phyloP scores from a whole-genome alignment of 2,329 filamentous ascomycete species.

The Fusarium sulawesiense region DNA sequence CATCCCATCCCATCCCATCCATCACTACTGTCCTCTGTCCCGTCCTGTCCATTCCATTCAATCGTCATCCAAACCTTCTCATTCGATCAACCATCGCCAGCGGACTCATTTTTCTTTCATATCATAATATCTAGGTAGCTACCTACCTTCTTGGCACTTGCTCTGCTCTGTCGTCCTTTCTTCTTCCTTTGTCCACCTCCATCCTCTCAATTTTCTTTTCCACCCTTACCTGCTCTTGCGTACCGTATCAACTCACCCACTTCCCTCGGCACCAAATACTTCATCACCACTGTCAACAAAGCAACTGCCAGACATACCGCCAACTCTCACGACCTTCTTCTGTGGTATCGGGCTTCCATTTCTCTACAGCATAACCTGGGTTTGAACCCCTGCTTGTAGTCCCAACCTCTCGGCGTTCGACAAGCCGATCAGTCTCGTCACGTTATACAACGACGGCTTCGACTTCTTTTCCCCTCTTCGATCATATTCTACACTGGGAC shows the following conservation, averaged over 20 bases:
- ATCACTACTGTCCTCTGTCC: neutral
- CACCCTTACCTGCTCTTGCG: neutral
- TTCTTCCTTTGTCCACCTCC: neutral
- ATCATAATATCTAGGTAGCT: conserved; percentile 3
- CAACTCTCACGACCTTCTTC: conserved; percentile 25
- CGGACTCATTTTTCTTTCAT: neutral
- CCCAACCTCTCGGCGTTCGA: conserved; percentile 34
- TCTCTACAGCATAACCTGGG: conserved; percentile 23
- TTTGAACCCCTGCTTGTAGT: conserved; percentile 40
- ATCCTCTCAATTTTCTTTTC: neutral
- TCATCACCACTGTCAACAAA: conserved; percentile 26
- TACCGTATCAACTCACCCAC: neutral
- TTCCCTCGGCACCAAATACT: neutral
- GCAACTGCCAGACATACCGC: conserved; percentile 9
- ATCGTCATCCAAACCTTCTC: conserved; percentile 15
- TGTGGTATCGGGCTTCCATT: conserved; percentile 19
- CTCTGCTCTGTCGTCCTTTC: neutral
- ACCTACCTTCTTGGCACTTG: neutral
- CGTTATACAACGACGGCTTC: conserved; percentile 23
- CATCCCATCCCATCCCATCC: conserved; percentile 13
- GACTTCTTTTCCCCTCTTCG: conserved; percentile 1
- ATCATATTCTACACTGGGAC: neutral
- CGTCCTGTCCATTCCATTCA: conserved; percentile 11
- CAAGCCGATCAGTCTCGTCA: conserved; percentile 27
- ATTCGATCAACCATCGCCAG: conserved; percentile 1